Base-by-base conservation (phyloP, 208 protist species). In the Leishmania major region DNA sequence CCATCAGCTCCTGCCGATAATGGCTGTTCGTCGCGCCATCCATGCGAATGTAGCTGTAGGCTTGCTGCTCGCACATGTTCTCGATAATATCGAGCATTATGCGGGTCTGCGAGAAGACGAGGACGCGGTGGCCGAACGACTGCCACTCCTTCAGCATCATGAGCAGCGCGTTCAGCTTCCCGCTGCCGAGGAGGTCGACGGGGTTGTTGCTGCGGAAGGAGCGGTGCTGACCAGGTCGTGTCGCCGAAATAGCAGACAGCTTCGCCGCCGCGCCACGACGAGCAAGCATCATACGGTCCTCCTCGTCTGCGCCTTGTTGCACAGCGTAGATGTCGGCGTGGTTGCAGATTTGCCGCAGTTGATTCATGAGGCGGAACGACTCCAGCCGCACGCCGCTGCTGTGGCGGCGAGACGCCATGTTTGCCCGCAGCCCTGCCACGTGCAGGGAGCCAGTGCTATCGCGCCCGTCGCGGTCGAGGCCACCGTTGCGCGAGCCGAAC, bases 61-160 rank as follows among this genome's bases (percentile, higher is more conserved):
- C 76, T 76, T 94, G 80, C 81, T 91, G 75, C 83, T 93, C 93
- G 64, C 98, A 92, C 71, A 98, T 91, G 45, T 89, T 84, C 75
- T 99, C 98, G 57, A 99, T 88, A 70, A 99, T 98, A 85, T 99
- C 98, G 28, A 99, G 94, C 98, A 99, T 99, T 88, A 99, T 97
- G 59, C 95, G 86, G 17, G 98, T 99, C 89, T 99, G 99, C 5
- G 95, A 98, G 85, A 99, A 99, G 43, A 99, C 43, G 5, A 99
- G 90, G n/a, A 95, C 98, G 53, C 98, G 96, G 78, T 99, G 98
- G 3, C 91, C 91, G 51, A 97, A 80, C 51, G 76, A 57, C 11
- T 98, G 75, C 99, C 98, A 99, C 81, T 99, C 83, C 2, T 78
- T 84, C 35, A 99, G 84, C 75, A 99, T 89, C 77, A 98, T 81